Base-by-base conservation (phyloP, 208 protist genomes). In the Leishmania amazonensis region DNA sequence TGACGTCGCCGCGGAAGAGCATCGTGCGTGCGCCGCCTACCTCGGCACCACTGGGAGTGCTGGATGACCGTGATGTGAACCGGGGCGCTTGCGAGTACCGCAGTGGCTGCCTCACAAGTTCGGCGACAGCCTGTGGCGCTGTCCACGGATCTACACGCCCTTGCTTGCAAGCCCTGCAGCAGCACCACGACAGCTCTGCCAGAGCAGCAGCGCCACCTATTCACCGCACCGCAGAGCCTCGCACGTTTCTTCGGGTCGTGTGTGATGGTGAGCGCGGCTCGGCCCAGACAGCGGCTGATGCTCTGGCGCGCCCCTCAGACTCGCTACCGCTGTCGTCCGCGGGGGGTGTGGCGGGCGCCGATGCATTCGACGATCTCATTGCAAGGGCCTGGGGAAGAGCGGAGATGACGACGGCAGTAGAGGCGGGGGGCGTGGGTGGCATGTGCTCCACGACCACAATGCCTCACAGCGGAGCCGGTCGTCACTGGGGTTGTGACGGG, bases 291-390 rank as follows among this genome's bases (percentile, higher is more conserved):
- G 21, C 65, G 0, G 6, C 31, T 42, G 65, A 45, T 40, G 11
- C 3, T 1, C 35, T 45, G 38, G 65, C 65, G 45, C n/a, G 8
- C 28, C 7, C 70, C 28, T n/a, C 70, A 13, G 70, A 35, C 45
- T 54, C 70, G 24, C 28, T 15, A 6, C 40, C 45, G 40, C 17
- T 13, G 31, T 47, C 38, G 38, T 42, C 65, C 13, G 17, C 65
- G 38, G 65, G n/a, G 35, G 19, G 6, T 47, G 19, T 19, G 45
- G 70, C 45, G 28, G n/a, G 0, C 8, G 3, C 68, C 11, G 35
- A 42, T 75, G 11, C 71, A 17, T 85, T 75, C 58, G 62, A 68
- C 5, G 81, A 85, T 40, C 77, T 85, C 70, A 76, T 85, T 31
- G 45, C 81, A 6, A 54, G 47, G 38, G 81, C 81, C 15, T 81